Evolutionary conservation across 1,139 yeast genomes (phyloP), one percentile per base, ranked within the genome.

Genomic region (Nadsonia starkeyi-henricii): DNA sequence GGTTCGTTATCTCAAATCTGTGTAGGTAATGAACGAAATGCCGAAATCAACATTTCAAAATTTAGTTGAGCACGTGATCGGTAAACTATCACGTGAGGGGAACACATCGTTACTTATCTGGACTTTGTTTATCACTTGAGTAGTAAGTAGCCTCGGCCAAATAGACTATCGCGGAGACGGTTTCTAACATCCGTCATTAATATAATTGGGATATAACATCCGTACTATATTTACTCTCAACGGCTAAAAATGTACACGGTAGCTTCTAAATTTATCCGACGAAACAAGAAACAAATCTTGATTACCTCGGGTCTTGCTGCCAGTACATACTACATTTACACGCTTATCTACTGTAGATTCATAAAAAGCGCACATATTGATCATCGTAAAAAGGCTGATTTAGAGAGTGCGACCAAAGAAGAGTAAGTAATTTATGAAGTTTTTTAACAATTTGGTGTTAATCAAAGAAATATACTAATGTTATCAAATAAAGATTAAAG

Each of bases 351-450:
- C 17, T 33, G 39, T n/a, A 33, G 12, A 33, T 13, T 33, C 39
- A 7, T 33, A 15, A 33, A 33, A 33, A 33, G 17, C 39, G 4
- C 39, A 3, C 15, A 33, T 33, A 15, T 4, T 13, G 39, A 33
- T 15, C 17, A 33, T 33, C 5, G 39, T 15, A 12, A 13, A 33
- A 23, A 23, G 28, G 17, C 17, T 33, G 39, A 33, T n/a, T 33
- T 33, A 33, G 94, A 85, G 65, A 75, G 81, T 50, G 77, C 81
- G 52, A 81, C 88, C 48, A 78, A 81, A 57, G 95, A 85, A 59
- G 94, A 84, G 39, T 33, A 33, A 33, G 39, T 33, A n/a, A 15
- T 33, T 23, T 23, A 9, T 5, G 28, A 23, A 5, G 5, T 23
- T 23, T n/a, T n/a, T n/a, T n/a, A n/a, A n/a, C n/a, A n/a, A n/a